Conservation (phyloP, 345 rosid genomes). For the Moricandia moricandioides region DNA sequence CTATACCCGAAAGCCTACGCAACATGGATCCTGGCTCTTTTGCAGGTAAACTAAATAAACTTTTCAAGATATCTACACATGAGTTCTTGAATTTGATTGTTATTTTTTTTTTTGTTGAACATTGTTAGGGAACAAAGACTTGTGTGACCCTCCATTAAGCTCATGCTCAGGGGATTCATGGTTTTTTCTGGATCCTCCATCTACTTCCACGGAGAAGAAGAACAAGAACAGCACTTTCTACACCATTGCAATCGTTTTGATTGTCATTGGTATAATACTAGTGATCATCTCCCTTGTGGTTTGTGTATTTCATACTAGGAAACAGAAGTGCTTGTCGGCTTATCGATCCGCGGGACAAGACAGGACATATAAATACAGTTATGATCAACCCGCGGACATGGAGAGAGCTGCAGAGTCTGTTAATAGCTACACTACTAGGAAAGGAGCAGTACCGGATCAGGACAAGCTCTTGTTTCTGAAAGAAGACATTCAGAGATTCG, state of each 20-base stretch:
- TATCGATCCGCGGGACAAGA: slow-evolving; percentile 28
- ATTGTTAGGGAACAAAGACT: slow-evolving; percentile 1
- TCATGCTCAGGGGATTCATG: slow-evolving; percentile 31
- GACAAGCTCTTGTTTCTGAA: slow-evolving; percentile 40
- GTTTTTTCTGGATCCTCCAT: not conserved
- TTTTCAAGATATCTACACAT: slow-evolving; percentile 6
- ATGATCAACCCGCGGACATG: not conserved
- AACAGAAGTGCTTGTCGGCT: slow-evolving; percentile 10
- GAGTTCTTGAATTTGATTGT: slow-evolving; percentile 14
- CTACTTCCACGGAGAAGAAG: not conserved
- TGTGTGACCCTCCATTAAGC: slow-evolving; percentile 57
- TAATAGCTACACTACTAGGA: slow-evolving; percentile 8
- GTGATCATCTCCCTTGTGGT: slow-evolving; percentile 26
- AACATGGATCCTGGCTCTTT: slow-evolving; percentile 45
- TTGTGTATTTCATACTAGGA: slow-evolving; percentile 22
- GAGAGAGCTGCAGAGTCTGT: slow-evolving; percentile 21
- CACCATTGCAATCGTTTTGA: slow-evolving; percentile 29
- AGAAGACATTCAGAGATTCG: slow-evolving; percentile 42
- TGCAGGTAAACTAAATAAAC: slow-evolving; percentile 45
- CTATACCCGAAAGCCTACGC: slow-evolving; percentile 54
- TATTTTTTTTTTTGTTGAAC: slow-evolving; percentile 2
- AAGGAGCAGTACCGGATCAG: slow-evolving; percentile 33
- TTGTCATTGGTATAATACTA: slow-evolving; percentile 31
- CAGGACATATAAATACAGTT: slow-evolving; percentile 26
- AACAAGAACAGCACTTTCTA: slow-evolving; percentile 6